Evolutionary conservation across 129 eudicot genomes (phyloP).

Genomic region (Calendula officinalis): DNA sequence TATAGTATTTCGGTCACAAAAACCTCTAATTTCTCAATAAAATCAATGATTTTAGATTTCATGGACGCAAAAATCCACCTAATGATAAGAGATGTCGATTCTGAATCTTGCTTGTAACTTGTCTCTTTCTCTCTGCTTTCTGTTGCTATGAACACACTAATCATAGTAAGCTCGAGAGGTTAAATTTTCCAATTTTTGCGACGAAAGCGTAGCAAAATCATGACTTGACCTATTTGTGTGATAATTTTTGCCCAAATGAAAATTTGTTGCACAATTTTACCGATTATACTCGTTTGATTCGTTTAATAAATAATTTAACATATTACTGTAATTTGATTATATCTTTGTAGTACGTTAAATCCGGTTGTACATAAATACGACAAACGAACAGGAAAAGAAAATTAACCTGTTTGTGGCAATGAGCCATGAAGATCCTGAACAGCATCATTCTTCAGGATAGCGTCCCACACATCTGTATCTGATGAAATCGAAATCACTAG

Average conservation of each 20-base stretch:
- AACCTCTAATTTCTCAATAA: slow-evolving; percentile 39
- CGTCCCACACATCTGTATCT: slow-evolving; percentile 61
- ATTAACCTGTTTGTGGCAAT: slow-evolving; percentile 38
- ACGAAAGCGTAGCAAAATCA: neutral
- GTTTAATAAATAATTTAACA: neutral
- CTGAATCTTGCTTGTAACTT: slow-evolving; percentile 29
- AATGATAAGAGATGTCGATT: slow-evolving; percentile 31
- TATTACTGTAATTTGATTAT: too few species aligned
- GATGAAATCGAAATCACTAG: slow-evolving; percentile 54
- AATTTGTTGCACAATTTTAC: neutral
- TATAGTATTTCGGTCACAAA: slow-evolving; percentile 17
- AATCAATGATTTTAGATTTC: slow-evolving; percentile 34
- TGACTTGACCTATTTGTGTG: neutral
- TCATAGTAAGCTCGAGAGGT: neutral
- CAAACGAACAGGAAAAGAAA: neutral
- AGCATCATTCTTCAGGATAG: slow-evolving; percentile 50
- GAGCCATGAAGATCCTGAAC: slow-evolving; percentile 55
- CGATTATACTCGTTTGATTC: neutral
- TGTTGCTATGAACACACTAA: slow-evolving; percentile 14
- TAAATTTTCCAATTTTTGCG: neutral
- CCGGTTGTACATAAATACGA: neutral
- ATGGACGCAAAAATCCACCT: slow-evolving; percentile 49
- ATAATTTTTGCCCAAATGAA: neutral
- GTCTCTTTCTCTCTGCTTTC: slow-evolving; percentile 15
- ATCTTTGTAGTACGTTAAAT: neutral